These are phyloP conservation scores for Kodamaea alishanica DNA, from an alignment of 1,139 yeast species.

Conservation along the genomic window DNA sequence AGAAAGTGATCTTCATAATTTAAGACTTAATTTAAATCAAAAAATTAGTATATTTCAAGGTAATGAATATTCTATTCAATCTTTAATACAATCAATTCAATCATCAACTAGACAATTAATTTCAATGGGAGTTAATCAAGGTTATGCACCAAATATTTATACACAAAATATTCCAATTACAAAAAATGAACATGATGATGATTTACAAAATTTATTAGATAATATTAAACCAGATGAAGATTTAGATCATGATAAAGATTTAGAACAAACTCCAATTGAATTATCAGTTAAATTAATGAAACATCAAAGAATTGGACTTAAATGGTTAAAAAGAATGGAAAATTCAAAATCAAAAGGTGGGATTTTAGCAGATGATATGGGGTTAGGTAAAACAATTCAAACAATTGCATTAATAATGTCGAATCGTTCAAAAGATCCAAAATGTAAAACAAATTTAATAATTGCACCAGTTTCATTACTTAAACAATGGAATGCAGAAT, in stretches of 20 bases:
- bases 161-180: neutral
- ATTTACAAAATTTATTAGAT: constrained; percentile 51
- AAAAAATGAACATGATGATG: constrained; percentile 32
- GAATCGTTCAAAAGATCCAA: constrained; percentile 37
- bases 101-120: neutral
- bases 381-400: constrained; percentile 88
- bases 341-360: constrained; percentile 63
- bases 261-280: constrained; percentile 65
- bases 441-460: constrained; percentile 60
- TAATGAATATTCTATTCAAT: neutral
- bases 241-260: constrained; percentile 26
- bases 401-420: constrained; percentile 66
- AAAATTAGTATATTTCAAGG: neutral
- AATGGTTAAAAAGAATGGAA: constrained; percentile 77
- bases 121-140: constrained; percentile 4
- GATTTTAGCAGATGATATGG: constrained; percentile 91
- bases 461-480: constrained; percentile 83
- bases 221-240: constrained; percentile 63
- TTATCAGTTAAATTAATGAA: constrained; percentile 63
- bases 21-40: neutral
- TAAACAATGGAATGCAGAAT: constrained; percentile 81
- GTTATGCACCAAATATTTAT: constrained; percentile 23
- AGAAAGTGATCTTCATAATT: neutral
- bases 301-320: constrained; percentile 82
- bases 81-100: neutral